phyloP scores from a whole-genome alignment of 1,139 yeast genomes.

The Pichia inconspicua region DNA sequence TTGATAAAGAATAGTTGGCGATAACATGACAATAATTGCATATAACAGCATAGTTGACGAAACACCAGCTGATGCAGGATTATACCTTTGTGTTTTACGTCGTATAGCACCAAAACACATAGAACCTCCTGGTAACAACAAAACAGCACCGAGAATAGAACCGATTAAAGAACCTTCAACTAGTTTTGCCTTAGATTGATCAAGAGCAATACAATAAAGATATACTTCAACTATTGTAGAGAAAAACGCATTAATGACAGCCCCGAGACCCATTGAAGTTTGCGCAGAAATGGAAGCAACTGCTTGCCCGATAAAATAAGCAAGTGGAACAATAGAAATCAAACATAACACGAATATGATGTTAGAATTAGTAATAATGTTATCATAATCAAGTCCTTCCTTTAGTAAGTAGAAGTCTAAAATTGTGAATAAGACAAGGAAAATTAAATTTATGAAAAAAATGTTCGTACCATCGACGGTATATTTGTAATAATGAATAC shows the following conservation, averaged over 20 bases:
- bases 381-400: conserved; percentile 40
- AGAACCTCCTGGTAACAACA: conserved; percentile 84
- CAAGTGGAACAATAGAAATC: conserved; percentile 83
- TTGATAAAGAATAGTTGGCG: conserved; percentile 86
- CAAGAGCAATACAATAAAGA: conserved; percentile 83
- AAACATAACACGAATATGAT: conserved; percentile 68
- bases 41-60: conserved; percentile 90
- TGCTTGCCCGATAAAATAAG: conserved; percentile 96
- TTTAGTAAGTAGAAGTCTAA: conserved; percentile 64
- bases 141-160: conserved; percentile 84
- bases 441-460: conserved; percentile 76
- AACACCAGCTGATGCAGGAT: conserved; percentile 95
- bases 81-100: conserved; percentile 87
- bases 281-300: conserved; percentile 98
- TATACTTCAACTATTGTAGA: conserved; percentile 93
- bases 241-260: conserved; percentile 94
- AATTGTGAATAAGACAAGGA: conserved; percentile 76
- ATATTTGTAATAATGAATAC: conserved; percentile 87
- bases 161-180: conserved; percentile 99
- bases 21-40: conserved; percentile 86
- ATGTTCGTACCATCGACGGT: conserved; percentile 95
- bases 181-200: conserved; percentile 75
- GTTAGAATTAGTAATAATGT: conserved; percentile 51
- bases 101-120: conserved; percentile 96
- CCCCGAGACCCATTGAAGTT: conserved; percentile 99